Percentiles rank a stretch among this genome's conserved stretches.
Conservation (phyloP, 192 early-diverging fungal species). For the Podila horticola region DNA sequence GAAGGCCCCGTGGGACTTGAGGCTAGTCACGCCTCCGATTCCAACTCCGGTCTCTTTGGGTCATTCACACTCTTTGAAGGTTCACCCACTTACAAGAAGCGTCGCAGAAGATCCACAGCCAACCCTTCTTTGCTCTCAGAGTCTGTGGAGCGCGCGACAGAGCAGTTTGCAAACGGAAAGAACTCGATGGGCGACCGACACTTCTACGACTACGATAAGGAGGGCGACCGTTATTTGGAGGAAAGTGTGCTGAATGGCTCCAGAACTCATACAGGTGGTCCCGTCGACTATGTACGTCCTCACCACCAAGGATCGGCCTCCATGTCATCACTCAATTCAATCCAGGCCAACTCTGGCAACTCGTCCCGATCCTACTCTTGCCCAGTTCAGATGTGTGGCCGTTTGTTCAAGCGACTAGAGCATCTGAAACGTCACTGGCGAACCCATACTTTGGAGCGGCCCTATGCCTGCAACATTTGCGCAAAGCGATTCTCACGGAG, state of each 20-base stretch:
- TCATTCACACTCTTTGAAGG: constrained; percentile 74
- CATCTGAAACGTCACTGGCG: constrained; percentile 68
- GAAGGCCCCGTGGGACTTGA: constrained; percentile 16
- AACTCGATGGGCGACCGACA: constrained; percentile 15
- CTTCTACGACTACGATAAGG: constrained; percentile 32
- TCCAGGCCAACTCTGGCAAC: constrained; percentile 23
- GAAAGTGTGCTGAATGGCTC: background rate
- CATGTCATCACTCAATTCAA: constrained; percentile 30
- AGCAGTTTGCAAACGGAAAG: constrained; percentile 8
- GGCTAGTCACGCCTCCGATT: constrained; percentile 22
- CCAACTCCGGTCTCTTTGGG: constrained; percentile 58
- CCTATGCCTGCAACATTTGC: constrained; percentile 64
- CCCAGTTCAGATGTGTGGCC: constrained; percentile 59
- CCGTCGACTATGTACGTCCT: constrained; percentile 13
- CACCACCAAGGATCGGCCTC: constrained; percentile 46
- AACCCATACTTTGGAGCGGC: constrained; percentile 68
- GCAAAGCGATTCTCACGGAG: constrained; percentile 66
- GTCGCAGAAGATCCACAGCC: constrained; percentile 64
- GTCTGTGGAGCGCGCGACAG: constrained; percentile 24
- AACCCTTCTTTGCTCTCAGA: constrained; percentile 53
- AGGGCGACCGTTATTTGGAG: constrained; percentile 24
- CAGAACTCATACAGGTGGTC: constrained; percentile 4
- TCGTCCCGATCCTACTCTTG: constrained; percentile 58
- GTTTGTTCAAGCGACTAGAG: constrained; percentile 67
- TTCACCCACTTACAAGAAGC: constrained; percentile 79